Base-by-base conservation (phyloP, 2,329 filamentous ascomycete species). In the Canariomyces notabilis region DNA sequence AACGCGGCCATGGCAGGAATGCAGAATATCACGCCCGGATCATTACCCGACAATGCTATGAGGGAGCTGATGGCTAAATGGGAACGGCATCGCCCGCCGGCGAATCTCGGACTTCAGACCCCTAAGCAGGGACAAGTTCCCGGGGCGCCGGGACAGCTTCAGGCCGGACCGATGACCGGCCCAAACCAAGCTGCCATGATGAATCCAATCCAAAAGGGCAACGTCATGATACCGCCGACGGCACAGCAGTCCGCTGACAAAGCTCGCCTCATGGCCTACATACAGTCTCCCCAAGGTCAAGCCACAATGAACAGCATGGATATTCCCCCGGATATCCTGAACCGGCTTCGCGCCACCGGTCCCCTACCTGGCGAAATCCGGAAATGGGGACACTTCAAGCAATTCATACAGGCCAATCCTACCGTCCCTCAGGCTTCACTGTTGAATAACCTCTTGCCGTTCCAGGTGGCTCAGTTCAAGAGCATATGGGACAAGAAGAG, bases 51-150 rank as follows among this genome's bases (percentile, higher is more conserved):
- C 0, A 74, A 78, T 2, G 76, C 77, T 59, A 58, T 77, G 9
- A 69, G 70, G 19, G 76, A 80, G 33, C 58, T 77, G 42, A 65
- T 81, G 39, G 60, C 64, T 15, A 74, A 69, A 50, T 79, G 73
- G 74, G 65, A 60, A 33, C 56, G 60, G 42, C 62, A 67, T 14
- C 66, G 62, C 23, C 60, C 49, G 12, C 36, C 52, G 3, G 56
- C 57, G 44, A 54, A 53, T 19, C 59, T 53, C 14, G 60, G 58
- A 22, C 55, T 58, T 20, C 59, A 59, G 32, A 54, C 58, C 12
- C 59, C 45, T 16, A 52, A 61, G 46, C 55, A 57, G 14, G 55
- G 60, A 9, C 59, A 63, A 45, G 57, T 61, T 35, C 36, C 42
- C 37, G 59, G 52, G 22, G 52, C 55, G n/a, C 46, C 53, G 4